Evolutionary conservation across 805 yeast species (phyloP).

Genomic region (Deakozyma indianensis): DNA sequence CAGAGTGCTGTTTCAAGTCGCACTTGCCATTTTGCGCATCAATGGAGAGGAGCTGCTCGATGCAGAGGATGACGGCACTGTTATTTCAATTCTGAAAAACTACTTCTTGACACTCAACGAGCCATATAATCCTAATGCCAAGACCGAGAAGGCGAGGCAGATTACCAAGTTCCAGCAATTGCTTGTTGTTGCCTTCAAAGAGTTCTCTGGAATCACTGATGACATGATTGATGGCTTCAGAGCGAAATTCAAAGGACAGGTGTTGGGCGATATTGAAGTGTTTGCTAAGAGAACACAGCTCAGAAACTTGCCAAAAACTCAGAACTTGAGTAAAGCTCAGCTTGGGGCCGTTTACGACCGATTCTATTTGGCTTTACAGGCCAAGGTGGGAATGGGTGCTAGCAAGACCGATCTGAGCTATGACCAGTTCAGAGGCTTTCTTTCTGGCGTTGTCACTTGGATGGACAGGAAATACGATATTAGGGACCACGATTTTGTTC

Average conservation of each 20-base stretch:
- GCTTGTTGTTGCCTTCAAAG: conserved; percentile 83
- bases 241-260: conserved; percentile 54
- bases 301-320: conserved; percentile 67
- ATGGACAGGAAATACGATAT: conserved; percentile 19
- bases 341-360: conserved; percentile 70
- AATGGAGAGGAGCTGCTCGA: conserved; percentile 73
- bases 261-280: conserved; percentile 72
- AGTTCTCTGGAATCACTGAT: conserved; percentile 70
- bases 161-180: conserved; percentile 81
- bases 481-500: conserved; percentile 32
- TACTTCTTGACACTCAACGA: conserved; percentile 69
- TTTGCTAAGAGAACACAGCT: conserved; percentile 88
- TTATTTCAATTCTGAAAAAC: conserved; percentile 70
- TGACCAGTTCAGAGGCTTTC: conserved; percentile 54
- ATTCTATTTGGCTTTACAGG: conserved; percentile 60
- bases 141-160: conserved; percentile 45
- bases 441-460: conserved; percentile 78
- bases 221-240: conserved; percentile 57
- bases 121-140: conserved; percentile 43
- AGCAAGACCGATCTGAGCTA: conserved; percentile 55
- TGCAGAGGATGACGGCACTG: conserved; percentile 84
- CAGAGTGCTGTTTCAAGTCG: conserved; percentile 79
- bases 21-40: conserved; percentile 74
- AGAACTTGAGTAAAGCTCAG: conserved; percentile 41
- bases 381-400: conserved; percentile 34